Percentiles rank a stretch among this genome's conserved stretches.
Conservation (phyloP, 169 alveolate species). For the Babesia caballi region DNA sequence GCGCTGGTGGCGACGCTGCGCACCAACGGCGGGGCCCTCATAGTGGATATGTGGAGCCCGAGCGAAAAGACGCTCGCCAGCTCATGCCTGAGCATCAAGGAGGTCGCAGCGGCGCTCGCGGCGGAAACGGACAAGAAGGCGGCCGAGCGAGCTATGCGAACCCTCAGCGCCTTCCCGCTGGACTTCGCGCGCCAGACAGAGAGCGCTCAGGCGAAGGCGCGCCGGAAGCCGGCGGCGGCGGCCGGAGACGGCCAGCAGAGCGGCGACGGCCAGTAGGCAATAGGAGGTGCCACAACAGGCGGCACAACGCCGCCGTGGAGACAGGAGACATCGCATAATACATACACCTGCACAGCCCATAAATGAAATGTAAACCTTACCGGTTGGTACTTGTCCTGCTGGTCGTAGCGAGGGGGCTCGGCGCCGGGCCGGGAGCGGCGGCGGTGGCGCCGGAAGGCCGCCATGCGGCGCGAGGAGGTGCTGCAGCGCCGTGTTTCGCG, state of each 20-base stretch:
- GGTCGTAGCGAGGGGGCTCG: neutral
- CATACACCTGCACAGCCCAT: neutral
- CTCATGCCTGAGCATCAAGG: constrained; percentile 5
- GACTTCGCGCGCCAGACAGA: neutral
- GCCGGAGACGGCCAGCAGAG: no score
- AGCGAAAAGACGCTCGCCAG: constrained; percentile 7
- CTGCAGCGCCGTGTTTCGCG: neutral
- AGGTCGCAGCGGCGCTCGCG: constrained; percentile 8
- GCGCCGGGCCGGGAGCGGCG: neutral
- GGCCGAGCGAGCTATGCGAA: neutral
- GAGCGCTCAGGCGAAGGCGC: neutral
- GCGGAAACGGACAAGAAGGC: neutral
- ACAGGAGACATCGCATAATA: neutral
- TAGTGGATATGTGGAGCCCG: constrained; percentile 16
- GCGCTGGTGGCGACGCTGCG: constrained; percentile 17
- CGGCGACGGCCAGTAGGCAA: no score
- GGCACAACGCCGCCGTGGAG: no score
- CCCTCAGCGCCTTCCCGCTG: constrained; percentile 3
- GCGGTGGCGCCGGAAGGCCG: neutral
- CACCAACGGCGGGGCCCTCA: neutral
- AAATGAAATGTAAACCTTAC: constrained; percentile 21
- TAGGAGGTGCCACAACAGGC: no score
- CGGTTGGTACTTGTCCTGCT: neutral
- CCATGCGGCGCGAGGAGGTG: neutral
- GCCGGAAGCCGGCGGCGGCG: neutral